phyloP scores from a whole-genome alignment of 805 yeast species.

The Clavispora vitiphila region DNA sequence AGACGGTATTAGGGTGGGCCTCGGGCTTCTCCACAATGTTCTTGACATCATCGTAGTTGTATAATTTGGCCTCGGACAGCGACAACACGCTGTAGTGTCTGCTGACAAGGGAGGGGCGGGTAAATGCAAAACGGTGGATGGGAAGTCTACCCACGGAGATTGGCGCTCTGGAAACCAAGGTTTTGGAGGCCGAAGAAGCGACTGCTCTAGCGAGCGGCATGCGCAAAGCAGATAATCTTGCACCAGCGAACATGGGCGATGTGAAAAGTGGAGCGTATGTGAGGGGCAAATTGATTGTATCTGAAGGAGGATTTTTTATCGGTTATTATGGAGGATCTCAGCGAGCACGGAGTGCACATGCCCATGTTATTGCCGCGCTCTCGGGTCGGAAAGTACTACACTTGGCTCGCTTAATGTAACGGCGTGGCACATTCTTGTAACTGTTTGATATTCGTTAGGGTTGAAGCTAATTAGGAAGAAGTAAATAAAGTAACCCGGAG shows the following conservation, averaged over 20 bases:
- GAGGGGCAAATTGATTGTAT: constrained; percentile 1
- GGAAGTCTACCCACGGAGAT: neutral
- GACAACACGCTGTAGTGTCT: constrained; percentile 33
- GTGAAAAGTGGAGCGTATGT: neutral
- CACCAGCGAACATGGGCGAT: constrained; percentile 8
- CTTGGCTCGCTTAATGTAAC: too few species aligned
- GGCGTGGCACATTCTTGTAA: too few species aligned
- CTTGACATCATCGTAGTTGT: constrained; percentile 49
- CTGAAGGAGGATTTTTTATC: constrained; percentile 4
- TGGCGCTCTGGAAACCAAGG: neutral
- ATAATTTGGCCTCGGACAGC: constrained; percentile 41
- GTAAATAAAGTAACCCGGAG: neutral
- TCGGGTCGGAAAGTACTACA: too few species aligned
- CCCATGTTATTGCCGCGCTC: neutral
- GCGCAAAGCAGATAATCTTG: neutral
- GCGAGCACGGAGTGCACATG: neutral
- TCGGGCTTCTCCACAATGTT: constrained; percentile 40
- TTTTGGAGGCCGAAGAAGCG: neutral
- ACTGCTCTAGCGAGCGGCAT: neutral
- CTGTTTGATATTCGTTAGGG: constrained; percentile 5
- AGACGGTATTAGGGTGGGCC: constrained; percentile 39
- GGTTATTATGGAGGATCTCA: neutral
- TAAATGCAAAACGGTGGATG: neutral
- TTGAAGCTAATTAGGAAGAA: constrained; percentile 5
- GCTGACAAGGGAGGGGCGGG: neutral